phyloP scores from a whole-genome alignment of 257 asterid genomes.

The Sherardia arvensis region DNA sequence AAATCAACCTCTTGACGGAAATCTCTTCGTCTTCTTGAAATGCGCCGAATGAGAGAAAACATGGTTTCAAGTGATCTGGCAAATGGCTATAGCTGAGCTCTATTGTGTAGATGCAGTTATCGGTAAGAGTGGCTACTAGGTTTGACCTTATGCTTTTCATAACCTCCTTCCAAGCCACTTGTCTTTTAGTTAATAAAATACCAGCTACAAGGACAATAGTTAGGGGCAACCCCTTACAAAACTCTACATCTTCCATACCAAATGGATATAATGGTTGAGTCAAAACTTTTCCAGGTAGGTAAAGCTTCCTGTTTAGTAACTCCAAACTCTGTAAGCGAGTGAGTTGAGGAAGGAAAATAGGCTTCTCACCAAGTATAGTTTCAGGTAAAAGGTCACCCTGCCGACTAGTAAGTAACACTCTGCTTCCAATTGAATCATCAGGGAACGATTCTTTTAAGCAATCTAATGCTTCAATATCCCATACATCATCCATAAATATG shows the following conservation, averaged over 20 bases:
- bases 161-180: not conserved
- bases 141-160: not conserved
- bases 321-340: too few species aligned
- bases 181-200: not conserved
- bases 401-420: too few species aligned
- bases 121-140: not conserved
- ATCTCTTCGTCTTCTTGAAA: not conserved
- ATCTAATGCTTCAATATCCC: too few species aligned
- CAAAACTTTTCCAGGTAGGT: not conserved
- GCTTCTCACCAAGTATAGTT: too few species aligned
- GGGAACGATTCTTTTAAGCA: too few species aligned
- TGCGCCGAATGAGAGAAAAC: slow-evolving; percentile 3
- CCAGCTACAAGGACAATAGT: not conserved
- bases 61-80: not conserved
- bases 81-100: slow-evolving; percentile 6
- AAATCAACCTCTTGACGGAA: not conserved
- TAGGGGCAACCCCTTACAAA: not conserved
- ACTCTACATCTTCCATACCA: not conserved
- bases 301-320: not conserved
- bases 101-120: too few species aligned
- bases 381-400: too few species aligned
- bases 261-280: not conserved
- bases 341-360: too few species aligned
- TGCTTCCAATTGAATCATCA: too few species aligned
- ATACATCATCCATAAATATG: too few species aligned